phyloP scores from a whole-genome alignment of 768 basidiomycete species.

The Suillus fuscotomentosus region DNA sequence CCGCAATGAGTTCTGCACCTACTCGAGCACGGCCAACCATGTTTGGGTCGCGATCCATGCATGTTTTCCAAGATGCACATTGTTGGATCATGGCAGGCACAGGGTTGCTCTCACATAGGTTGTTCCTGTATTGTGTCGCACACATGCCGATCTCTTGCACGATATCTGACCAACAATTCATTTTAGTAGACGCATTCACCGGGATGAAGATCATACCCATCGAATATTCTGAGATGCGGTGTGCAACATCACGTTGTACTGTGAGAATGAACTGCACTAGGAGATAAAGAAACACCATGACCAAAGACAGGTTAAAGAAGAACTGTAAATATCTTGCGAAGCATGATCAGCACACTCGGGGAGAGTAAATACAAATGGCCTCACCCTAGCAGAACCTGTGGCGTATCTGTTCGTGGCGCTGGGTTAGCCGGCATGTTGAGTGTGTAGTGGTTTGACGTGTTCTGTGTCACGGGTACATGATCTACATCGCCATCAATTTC shows the following conservation, averaged over 20 bases:
- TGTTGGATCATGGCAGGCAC: conserved; percentile 87
- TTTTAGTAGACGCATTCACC: conserved; percentile 19
- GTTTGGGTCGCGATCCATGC: conserved; percentile 93
- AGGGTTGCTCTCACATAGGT: conserved; percentile 71
- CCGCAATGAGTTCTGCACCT: conserved; percentile 92
- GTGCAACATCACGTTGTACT: conserved; percentile 86
- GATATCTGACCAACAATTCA: conserved; percentile 54
- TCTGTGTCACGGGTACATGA: conserved; percentile 43
- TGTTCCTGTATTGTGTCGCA: conserved; percentile 74
- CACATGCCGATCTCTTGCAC: conserved; percentile 92
- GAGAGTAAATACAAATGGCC: conserved; percentile 24
- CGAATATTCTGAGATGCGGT: conserved; percentile 84
- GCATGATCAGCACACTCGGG: conserved; percentile 11
- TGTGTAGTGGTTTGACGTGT: conserved; percentile 78
- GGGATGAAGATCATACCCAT: conserved; percentile 57
- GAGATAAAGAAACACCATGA: conserved; percentile 82
- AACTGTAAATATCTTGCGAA: conserved; percentile 83
- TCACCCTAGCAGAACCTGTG: conserved; percentile 86
- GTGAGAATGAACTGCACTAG: conserved; percentile 85
- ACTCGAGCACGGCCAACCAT: conserved; percentile 87
- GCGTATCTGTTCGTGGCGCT: conserved; percentile 57
- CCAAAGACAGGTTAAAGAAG: conserved; percentile 86
- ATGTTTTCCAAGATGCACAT: conserved; percentile 89
- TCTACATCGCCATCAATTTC: conserved; percentile 49
- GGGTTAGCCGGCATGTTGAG: conserved; percentile 72